Evolutionary conservation across 495 filamentous ascomycete species (phyloP).

Genomic region (Penicillium tannophilum): DNA sequence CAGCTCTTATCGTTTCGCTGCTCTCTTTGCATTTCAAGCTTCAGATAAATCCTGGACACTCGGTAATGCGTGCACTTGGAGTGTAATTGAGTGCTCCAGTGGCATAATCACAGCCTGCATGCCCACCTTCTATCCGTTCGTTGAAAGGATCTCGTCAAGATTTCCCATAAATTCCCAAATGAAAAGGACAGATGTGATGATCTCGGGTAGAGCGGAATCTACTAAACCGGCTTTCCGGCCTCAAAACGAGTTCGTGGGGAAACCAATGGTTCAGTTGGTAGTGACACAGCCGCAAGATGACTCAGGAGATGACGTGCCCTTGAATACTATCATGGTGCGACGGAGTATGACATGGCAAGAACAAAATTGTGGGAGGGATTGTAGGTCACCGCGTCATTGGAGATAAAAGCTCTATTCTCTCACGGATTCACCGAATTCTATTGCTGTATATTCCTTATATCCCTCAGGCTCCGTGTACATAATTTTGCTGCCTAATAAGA

Average conservation of each 20-base stretch:
- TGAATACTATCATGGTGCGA: slow-evolving; percentile 20
- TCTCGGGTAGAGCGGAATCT: neutral
- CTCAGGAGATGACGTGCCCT: slow-evolving; percentile 18
- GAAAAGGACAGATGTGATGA: neutral
- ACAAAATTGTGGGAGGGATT: neutral
- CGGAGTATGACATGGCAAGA: slow-evolving; percentile 21
- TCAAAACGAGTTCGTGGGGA: slow-evolving; percentile 5
- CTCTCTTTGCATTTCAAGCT: slow-evolving; percentile 13
- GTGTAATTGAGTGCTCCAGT: slow-evolving; percentile 12
- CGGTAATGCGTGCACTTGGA: slow-evolving; percentile 18
- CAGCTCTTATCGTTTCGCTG: slow-evolving; percentile 17
- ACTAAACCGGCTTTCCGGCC: slow-evolving; percentile 9
- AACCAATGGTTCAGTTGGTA: slow-evolving; percentile 8
- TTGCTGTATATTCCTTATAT: too few species aligned
- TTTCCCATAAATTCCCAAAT: neutral
- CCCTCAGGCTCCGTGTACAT: too few species aligned
- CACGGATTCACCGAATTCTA: too few species aligned
- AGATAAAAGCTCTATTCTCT: slow-evolving; percentile 36
- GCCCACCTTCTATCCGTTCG: slow-evolving; percentile 15
- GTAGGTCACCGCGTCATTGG: neutral
- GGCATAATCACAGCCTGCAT: slow-evolving; percentile 20
- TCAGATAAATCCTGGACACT: slow-evolving; percentile 19
- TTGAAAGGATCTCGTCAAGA: slow-evolving; percentile 11
- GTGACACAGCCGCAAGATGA: slow-evolving; percentile 10
- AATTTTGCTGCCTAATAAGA: too few species aligned